These are phyloP conservation scores for Candida alai DNA, from an alignment of 805 yeast species.

Conservation along the genomic window DNA sequence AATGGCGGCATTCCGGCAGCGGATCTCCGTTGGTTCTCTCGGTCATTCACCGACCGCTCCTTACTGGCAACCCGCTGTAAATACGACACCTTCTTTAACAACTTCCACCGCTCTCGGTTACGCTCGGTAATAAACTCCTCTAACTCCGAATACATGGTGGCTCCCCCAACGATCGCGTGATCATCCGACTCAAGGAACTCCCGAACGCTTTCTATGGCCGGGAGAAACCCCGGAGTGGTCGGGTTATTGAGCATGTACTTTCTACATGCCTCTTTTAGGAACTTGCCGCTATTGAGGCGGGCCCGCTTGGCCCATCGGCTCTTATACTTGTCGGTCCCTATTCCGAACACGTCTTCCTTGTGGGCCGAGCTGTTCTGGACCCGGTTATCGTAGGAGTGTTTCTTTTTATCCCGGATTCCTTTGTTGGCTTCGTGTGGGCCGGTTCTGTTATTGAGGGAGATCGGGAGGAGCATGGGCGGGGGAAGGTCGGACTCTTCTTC, in stretches of 20 bases:
- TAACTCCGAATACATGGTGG: constrained; percentile 34
- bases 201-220: constrained; percentile 53
- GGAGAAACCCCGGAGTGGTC: constrained; percentile 37
- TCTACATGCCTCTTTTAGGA: constrained; percentile 54
- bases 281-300: constrained; percentile 50
- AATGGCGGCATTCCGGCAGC: constrained; percentile 23
- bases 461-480: constrained; percentile 34
- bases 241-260: constrained; percentile 39
- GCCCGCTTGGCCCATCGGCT: constrained; percentile 43
- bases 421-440: constrained; percentile 69
- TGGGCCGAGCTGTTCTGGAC: constrained; percentile 66
- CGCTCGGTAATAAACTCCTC: constrained; percentile 36
- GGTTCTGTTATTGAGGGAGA: constrained; percentile 84
- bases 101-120: constrained; percentile 62
- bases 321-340: constrained; percentile 65
- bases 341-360: constrained; percentile 69
- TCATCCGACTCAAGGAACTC: constrained; percentile 52
- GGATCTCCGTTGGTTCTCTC: constrained; percentile 33
- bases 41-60: constrained; percentile 36
- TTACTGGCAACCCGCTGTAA: constrained; percentile 63
- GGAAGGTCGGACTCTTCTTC: constrained; percentile 14
- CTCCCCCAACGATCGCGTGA: constrained; percentile 23
- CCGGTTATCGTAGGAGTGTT: constrained; percentile 76
- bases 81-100: constrained; percentile 68
- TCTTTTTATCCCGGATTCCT: constrained; percentile 82